Conservation (phyloP, 2,329 filamentous ascomycete genomes). For the Colletotrichum sp. region DNA sequence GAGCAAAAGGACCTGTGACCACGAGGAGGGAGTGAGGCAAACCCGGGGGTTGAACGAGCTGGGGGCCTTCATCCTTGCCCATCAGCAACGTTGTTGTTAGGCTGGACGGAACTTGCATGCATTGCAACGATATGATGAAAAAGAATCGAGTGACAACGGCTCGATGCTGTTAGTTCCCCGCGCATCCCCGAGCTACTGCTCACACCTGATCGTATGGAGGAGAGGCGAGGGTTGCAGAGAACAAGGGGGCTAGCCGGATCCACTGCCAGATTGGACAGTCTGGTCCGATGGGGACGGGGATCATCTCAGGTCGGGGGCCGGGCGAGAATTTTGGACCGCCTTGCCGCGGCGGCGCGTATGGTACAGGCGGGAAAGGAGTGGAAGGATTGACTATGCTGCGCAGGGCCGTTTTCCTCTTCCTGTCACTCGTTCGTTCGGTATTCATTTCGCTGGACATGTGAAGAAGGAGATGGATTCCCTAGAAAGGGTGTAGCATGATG, state of each 20-base stretch:
- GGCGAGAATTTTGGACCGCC: neutral
- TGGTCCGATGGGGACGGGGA: constrained; percentile 4
- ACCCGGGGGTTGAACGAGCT: neutral
- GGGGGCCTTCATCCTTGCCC: neutral
- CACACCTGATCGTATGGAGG: neutral
- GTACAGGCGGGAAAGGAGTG: neutral
- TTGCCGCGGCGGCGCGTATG: neutral
- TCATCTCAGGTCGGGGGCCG: neutral
- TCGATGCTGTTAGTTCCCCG: neutral
- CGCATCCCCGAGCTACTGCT: neutral
- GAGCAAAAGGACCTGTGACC: neutral
- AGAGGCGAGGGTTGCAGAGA: neutral
- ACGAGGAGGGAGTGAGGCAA: neutral
- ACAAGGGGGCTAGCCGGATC: neutral
- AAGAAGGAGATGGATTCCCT: constrained; percentile 9
- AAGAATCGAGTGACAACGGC: neutral
- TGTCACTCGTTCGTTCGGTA: neutral
- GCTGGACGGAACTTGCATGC: neutral
- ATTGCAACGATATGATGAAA: constrained; percentile 14
- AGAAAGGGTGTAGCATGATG: neutral
- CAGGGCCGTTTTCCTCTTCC: neutral
- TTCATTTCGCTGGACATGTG: constrained; percentile 5
- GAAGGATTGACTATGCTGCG: neutral
- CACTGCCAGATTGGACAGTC: constrained; percentile 4
- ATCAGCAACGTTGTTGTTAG: neutral